Conservation (phyloP, 805 yeast genomes). For the Kuraishia piskuri region DNA sequence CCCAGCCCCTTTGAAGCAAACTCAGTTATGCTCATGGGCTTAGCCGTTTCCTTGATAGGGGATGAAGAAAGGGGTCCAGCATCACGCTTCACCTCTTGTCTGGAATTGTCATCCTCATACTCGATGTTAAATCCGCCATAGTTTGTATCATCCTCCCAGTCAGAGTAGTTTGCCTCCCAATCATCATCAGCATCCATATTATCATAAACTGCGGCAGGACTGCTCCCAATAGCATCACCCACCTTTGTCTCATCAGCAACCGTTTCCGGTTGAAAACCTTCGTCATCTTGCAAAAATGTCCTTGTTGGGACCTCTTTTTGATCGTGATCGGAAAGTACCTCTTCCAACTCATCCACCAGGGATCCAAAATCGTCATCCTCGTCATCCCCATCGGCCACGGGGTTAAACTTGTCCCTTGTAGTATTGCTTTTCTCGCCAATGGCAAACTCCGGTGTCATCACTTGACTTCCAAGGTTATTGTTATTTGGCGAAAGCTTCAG, state of each 20-base stretch:
- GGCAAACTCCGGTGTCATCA: neutral
- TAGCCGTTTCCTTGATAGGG: neutral
- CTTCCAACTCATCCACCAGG: constrained; percentile 2
- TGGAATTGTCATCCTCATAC: neutral
- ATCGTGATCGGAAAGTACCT: neutral
- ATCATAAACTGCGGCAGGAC: neutral
- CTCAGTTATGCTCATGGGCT: neutral
- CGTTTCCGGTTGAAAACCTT: neutral
- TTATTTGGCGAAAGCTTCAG: neutral
- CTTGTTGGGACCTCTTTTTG: neutral
- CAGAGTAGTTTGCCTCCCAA: constrained; percentile 3
- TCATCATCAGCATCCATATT: constrained; percentile 1
- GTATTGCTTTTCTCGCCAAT: neutral
- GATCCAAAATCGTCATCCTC: constrained; percentile 2
- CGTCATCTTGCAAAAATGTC: neutral
- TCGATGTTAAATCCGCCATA: neutral
- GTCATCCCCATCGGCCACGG: neutral
- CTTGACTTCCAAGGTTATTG: neutral
- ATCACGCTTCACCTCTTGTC: neutral
- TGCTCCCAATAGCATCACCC: neutral
- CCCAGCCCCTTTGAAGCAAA: neutral
- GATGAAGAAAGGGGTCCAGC: neutral
- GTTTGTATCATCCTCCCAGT: constrained; percentile 3
- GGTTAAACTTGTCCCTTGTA: neutral
- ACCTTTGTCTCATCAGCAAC: neutral